Conservation (phyloP, 1,139 yeast species). For the Yamadazyma trypodendri region DNA sequence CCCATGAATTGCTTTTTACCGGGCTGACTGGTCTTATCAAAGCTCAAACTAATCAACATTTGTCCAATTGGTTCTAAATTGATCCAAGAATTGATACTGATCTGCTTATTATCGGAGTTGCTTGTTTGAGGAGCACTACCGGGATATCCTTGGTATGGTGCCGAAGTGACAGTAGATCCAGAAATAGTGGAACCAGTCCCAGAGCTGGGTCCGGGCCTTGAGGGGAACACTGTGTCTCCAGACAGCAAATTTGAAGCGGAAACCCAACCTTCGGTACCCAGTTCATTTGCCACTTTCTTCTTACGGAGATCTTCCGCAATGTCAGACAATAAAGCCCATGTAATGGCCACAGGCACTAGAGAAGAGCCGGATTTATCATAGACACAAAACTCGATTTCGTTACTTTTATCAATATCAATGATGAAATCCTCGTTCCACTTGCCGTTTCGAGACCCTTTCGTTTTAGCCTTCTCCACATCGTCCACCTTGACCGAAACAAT, state of each 20-base stretch:
- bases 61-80: constrained; percentile 94
- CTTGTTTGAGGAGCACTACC: not conserved
- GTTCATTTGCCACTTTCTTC: constrained; percentile 76
- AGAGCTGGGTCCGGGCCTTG: constrained; percentile 2
- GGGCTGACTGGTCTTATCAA: constrained; percentile 62
- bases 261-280: constrained; percentile 81
- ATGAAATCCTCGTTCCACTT: constrained; percentile 84
- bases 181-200: not conserved
- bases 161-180: not conserved
- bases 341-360: constrained; percentile 84
- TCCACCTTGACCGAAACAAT: constrained; percentile 78
- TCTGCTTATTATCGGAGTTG: constrained; percentile 3
- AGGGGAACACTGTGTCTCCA: constrained; percentile 7
- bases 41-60: constrained; percentile 71
- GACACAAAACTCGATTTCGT: constrained; percentile 84
- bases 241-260: constrained; percentile 60
- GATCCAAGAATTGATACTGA: constrained; percentile 74
- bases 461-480: constrained; percentile 76
- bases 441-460: constrained; percentile 74
- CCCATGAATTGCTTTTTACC: constrained; percentile 58
- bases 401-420: constrained; percentile 82
- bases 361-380: constrained; percentile 73
- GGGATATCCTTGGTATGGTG: constrained; percentile 1
- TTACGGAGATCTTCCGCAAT: constrained; percentile 92
- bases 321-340: constrained; percentile 88